Conservation (phyloP, 169 alveolate genomes). For the Cryptosporidium andersoni region DNA sequence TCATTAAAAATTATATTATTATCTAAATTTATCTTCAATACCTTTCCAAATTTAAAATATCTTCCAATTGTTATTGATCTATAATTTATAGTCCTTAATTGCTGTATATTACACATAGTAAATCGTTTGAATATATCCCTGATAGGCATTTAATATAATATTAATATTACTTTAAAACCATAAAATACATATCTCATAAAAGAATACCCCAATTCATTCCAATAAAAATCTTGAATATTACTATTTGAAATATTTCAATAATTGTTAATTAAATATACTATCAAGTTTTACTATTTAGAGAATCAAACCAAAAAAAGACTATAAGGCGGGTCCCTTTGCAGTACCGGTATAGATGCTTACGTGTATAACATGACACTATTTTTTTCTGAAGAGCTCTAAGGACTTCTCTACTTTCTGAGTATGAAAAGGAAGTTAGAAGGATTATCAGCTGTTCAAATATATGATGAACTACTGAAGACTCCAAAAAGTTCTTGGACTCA, state of each 20-base stretch:
- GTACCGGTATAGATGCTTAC: background rate
- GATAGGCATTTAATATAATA: too few relatives aligned
- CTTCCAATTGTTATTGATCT: too few relatives aligned
- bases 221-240: too few relatives aligned
- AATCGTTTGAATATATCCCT: too few relatives aligned
- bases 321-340: background rate
- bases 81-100: too few relatives aligned
- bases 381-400: background rate
- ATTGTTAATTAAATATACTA: background rate
- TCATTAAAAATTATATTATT: too few relatives aligned
- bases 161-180: too few relatives aligned
- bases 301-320: background rate
- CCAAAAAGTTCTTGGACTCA: slow-evolving; percentile 48
- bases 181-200: too few relatives aligned
- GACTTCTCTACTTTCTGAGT: background rate
- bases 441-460: slow-evolving; percentile 8
- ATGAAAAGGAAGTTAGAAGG: slow-evolving; percentile 19
- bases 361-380: background rate
- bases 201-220: too few relatives aligned
- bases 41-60: too few relatives aligned
- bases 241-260: background rate
- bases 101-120: too few relatives aligned
- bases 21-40: too few relatives aligned
- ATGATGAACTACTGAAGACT: slow-evolving; percentile 39
- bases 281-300: background rate